Conservation (phyloP, 805 yeast species). For the Saccharomycopsis sp. region DNA sequence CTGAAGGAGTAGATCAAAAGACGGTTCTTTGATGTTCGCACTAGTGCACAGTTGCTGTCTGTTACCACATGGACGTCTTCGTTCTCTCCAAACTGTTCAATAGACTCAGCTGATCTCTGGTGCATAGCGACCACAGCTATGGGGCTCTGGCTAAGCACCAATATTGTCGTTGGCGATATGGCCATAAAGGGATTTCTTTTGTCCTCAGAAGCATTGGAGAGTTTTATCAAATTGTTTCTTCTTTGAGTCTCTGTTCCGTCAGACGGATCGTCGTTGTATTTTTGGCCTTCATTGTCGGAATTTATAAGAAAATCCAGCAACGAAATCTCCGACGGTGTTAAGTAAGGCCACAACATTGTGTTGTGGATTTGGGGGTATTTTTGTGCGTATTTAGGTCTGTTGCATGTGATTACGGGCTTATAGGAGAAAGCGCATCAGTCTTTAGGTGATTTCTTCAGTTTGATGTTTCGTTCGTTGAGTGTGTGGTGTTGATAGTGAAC, state of each 20-base stretch:
- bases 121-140: conserved; percentile 32
- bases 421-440: background rate
- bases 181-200: conserved; percentile 23
- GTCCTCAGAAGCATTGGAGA: conserved; percentile 2
- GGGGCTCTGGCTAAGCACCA: conserved; percentile 30
- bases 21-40: conserved; percentile 32
- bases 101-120: conserved; percentile 29
- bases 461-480: too few species aligned
- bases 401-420: background rate
- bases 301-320: background rate
- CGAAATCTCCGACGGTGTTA: conserved; percentile 17
- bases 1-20: conserved; percentile 32
- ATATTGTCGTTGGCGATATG: conserved; percentile 29
- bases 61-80: conserved; percentile 25
- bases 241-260: conserved; percentile 4
- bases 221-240: conserved; percentile 8
- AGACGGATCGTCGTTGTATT: background rate
- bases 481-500: too few species aligned
- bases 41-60: conserved; percentile 26
- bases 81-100: conserved; percentile 35
- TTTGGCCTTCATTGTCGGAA: background rate
- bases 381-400: background rate
- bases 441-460: background rate
- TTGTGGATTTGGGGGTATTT: background rate
- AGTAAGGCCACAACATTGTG: conserved; percentile 20